These are phyloP conservation scores for Aspergillus affinis DNA, from an alignment of 495 filamentous ascomycete species.

Conservation along the genomic window DNA sequence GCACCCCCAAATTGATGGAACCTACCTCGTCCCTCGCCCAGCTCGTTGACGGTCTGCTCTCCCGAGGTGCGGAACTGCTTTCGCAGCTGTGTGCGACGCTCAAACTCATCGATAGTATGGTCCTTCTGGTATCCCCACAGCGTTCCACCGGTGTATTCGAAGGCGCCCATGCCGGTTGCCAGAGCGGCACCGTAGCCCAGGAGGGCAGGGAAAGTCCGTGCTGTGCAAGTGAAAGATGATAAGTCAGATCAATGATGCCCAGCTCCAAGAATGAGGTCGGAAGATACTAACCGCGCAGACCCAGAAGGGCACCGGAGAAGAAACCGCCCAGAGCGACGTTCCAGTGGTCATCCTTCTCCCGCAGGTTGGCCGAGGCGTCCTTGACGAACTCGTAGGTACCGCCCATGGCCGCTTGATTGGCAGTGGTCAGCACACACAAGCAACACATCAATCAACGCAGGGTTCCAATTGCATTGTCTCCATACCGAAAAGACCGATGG, in stretches of 20 bases:
- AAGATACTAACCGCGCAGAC: conserved; percentile 56
- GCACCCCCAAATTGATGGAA: conserved; percentile 6
- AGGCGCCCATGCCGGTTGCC: conserved; percentile 63
- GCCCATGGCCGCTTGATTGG: conserved; percentile 69
- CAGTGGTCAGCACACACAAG: conserved; percentile 21
- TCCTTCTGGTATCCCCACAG: conserved; percentile 59
- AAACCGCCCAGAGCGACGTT: conserved; percentile 75
- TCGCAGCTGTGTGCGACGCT: conserved; percentile 72
- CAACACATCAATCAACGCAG: not conserved
- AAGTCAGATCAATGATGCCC: conserved; percentile 10
- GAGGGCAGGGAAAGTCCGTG: conserved; percentile 72
- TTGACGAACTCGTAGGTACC: conserved; percentile 76
- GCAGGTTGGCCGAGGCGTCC: conserved; percentile 71
- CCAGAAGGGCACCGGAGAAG: conserved; percentile 66
- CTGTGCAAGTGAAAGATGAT: conserved; percentile 38
- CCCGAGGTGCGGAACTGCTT: conserved; percentile 72
- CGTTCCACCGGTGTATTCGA: conserved; percentile 73
- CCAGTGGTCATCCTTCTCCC: conserved; percentile 69
- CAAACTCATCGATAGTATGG: conserved; percentile 70
- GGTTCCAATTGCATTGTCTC: not conserved
- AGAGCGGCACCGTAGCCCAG: conserved; percentile 72
- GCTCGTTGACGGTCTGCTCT: conserved; percentile 74
- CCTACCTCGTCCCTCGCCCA: conserved; percentile 91
- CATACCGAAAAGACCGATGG: conserved; percentile 67
- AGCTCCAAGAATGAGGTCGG: not conserved